Conservation (phyloP, 1,284 basidiomycete genomes). For the Cerioporus squamosus region DNA sequence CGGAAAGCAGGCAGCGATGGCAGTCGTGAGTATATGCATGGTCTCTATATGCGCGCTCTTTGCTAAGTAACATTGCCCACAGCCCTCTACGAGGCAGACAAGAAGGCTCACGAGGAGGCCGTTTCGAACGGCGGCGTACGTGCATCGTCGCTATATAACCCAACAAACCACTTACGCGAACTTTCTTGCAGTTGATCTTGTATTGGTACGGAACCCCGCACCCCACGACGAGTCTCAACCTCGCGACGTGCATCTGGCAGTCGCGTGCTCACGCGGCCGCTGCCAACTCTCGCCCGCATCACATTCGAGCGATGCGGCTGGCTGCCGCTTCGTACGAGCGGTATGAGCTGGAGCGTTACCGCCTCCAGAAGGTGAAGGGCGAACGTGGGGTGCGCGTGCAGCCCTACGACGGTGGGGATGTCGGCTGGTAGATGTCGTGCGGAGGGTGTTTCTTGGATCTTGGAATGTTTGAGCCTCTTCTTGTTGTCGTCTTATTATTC, state of each 20-base stretch:
- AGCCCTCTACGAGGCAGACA: constrained; percentile 88
- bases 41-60: neutral
- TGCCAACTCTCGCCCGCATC: constrained; percentile 80
- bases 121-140: constrained; percentile 81
- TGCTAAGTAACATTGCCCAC: constrained; percentile 6
- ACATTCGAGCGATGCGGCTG: constrained; percentile 82
- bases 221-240: constrained; percentile 74
- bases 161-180: neutral
- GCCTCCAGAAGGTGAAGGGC: constrained; percentile 68
- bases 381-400: constrained; percentile 57
- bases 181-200: constrained; percentile 60
- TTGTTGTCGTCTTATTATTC: neutral
- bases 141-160: constrained; percentile 5
- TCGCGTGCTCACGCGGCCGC: constrained; percentile 80
- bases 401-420: constrained; percentile 67
- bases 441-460: neutral
- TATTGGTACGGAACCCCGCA: constrained; percentile 95
- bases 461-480: neutral
- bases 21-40: constrained; percentile 51
- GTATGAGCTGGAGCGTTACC: constrained; percentile 79
- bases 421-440: constrained; percentile 59
- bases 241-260: constrained; percentile 96
- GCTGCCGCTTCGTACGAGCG: constrained; percentile 79
- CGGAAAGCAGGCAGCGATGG: constrained; percentile 73
- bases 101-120: constrained; percentile 88